Evolutionary conservation across 176 grass and related monocot species (phyloP).

Genomic region (Triticum urartu): DNA sequence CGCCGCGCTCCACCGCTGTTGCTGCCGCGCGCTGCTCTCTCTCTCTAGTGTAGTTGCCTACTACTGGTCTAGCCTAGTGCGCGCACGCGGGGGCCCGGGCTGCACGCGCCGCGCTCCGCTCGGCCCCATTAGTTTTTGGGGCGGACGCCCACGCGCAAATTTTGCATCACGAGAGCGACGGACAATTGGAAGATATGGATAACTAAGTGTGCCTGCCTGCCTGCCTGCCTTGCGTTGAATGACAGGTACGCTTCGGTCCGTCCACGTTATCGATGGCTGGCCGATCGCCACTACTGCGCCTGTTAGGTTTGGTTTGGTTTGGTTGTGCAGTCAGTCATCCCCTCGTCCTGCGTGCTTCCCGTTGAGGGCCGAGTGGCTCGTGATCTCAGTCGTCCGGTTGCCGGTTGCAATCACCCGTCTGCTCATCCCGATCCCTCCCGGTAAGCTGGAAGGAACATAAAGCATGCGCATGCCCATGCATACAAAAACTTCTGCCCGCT

Average conservation of each 20-base stretch:
- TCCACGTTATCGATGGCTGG: background rate
- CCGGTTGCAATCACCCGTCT: background rate
- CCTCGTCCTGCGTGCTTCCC: background rate
- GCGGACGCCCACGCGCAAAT: background rate
- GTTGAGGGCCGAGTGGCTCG: conserved; percentile 10
- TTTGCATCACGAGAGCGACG: background rate
- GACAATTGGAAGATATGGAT: background rate
- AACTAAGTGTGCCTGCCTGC: background rate
- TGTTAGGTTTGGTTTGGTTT: conserved; percentile 19
- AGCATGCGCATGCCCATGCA: too few relatives aligned
- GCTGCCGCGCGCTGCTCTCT: background rate
- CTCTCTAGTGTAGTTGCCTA: too few relatives aligned
- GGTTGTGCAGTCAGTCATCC: background rate
- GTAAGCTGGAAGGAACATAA: too few relatives aligned
- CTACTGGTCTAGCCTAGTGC: background rate
- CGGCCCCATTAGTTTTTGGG: background rate
- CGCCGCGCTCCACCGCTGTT: background rate
- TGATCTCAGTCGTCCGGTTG: background rate
- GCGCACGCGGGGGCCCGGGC: background rate
- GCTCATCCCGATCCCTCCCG: too few relatives aligned
- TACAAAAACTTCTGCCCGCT: too few relatives aligned
- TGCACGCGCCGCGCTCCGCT: background rate
- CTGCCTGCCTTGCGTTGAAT: background rate
- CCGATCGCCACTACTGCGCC: background rate
- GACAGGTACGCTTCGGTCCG: background rate